phyloP scores from a whole-genome alignment of 2,329 filamentous ascomycete genomes.

The Emmonsiellopsis sp. region DNA sequence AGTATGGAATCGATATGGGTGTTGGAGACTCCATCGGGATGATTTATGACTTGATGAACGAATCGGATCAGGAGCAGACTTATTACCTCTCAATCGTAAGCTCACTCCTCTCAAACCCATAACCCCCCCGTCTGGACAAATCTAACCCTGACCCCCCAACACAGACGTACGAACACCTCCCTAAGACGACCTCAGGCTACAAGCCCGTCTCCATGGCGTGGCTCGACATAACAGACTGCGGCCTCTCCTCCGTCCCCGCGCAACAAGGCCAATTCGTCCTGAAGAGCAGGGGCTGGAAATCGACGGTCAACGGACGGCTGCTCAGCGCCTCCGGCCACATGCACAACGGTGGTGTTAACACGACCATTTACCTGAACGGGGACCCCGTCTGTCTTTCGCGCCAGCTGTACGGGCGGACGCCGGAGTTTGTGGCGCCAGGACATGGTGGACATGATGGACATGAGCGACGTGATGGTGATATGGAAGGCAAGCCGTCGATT shows the following conservation, averaged over 20 bases:
- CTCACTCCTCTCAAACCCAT: not conserved
- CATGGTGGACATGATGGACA: not conserved
- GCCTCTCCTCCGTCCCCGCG: slow-evolving; percentile 1
- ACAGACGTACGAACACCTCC: slow-evolving; percentile 3
- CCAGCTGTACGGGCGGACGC: not conserved
- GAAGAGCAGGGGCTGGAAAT: not conserved
- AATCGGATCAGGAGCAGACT: not conserved
- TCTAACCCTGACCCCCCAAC: not conserved
- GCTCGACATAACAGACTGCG: slow-evolving; percentile 5
- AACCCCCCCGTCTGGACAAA: not conserved
- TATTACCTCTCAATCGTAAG: slow-evolving; percentile 2
- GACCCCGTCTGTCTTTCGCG: not conserved
- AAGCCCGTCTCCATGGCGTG: slow-evolving; percentile 2
- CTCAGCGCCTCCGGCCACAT: not conserved
- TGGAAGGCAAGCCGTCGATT: not conserved
- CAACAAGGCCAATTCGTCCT: slow-evolving; percentile 1
- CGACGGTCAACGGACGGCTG: not conserved
- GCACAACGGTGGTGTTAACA: slow-evolving; percentile 2
- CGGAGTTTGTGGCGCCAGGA: not conserved
- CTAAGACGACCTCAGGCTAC: not conserved
- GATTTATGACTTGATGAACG: slow-evolving; percentile 6
- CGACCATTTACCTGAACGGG: slow-evolving; percentile 1
- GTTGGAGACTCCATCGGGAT: not conserved
- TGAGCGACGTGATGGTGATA: not conserved
- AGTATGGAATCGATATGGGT: not conserved